These are phyloP conservation scores for Henningerozyma blattae DNA, from an alignment of 805 yeast genomes.

Conservation along the genomic window DNA sequence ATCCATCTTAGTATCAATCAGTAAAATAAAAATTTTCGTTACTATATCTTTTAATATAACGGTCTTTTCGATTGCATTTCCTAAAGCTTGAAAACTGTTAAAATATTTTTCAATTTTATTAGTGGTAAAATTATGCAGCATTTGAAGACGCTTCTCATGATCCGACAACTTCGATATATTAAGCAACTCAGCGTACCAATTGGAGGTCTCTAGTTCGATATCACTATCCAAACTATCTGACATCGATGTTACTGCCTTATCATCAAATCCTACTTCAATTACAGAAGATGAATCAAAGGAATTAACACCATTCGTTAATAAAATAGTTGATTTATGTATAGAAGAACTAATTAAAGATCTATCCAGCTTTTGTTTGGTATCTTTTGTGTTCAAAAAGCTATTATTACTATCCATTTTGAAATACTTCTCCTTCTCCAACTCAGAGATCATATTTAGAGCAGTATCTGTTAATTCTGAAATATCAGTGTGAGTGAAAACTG, in stretches of 20 bases:
- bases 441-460: slow-evolving; percentile 19
- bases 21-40: slow-evolving; percentile 61
- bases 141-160: slow-evolving; percentile 12
- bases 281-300: background rate
- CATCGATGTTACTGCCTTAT: too few relatives aligned
- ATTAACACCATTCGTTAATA: background rate
- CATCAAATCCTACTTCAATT: too few relatives aligned
- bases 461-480: slow-evolving; percentile 75
- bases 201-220: slow-evolving; percentile 19
- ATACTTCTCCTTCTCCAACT: too few relatives aligned
- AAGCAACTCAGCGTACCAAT: slow-evolving; percentile 24
- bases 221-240: slow-evolving; percentile 9
- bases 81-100: slow-evolving; percentile 4
- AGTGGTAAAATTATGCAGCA: slow-evolving; percentile 14
- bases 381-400: too few relatives aligned
- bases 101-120: slow-evolving; percentile 13
- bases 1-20: slow-evolving; percentile 56
- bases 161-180: slow-evolving; percentile 22
- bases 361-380: background rate
- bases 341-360: background rate
- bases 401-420: too few relatives aligned
- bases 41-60: slow-evolving; percentile 23
- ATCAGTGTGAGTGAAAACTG: slow-evolving; percentile 85
- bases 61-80: slow-evolving; percentile 11
- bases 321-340: background rate